Evolutionary conservation across 768 basidiomycete genomes (phyloP), one percentile per base, ranked within the genome.

Genomic region (Termitomyces sp.): DNA sequence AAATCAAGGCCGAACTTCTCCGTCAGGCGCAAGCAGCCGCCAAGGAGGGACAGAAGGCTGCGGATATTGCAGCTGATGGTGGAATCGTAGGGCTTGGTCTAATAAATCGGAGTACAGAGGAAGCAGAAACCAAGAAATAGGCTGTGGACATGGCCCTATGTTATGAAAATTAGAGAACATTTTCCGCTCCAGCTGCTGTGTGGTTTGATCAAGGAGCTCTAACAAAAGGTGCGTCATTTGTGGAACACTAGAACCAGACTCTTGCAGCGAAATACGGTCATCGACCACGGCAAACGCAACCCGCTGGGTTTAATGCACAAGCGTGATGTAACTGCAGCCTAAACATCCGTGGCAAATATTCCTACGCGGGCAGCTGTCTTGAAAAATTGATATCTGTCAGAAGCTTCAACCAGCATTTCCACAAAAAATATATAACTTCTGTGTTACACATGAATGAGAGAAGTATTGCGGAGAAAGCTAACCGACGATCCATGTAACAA

Each of bases 41-140:
- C 26, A 83, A 81, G 55, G 88, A 90, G 63, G 85, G 85, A 8
- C 82, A 85, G 63, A 88, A 93, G 64, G 78, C 80, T 6, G 86
- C 88, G 0, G 87, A 90, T 59, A 78, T 87, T 43, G 76, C 86
- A 18, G 85, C 88, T 2, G 88, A 88, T 64, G 88, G 89, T 0
- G 88, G 84, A 9, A 85, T 89, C 55, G 83, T 88, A 5, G 84
- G 87, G 8, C 81, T 95, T 12, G 92, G 91, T 0, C 75, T 93
- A 61, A 88, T 93, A 69, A 78, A 83, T 61, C 79, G 83, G 52
- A 81, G 79, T 60, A 72, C 69, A 63, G 72, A 66, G 41, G 63
- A 63, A 48, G 44, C 50, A 10, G 58, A 43, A 55, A 57, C 49
- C 20, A 60, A 26, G 8, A 63, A 63, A 36, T 65, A 63, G 57